Conservation (phyloP, 345 rosid genomes). For the Euphorbia pulcherrima region DNA sequence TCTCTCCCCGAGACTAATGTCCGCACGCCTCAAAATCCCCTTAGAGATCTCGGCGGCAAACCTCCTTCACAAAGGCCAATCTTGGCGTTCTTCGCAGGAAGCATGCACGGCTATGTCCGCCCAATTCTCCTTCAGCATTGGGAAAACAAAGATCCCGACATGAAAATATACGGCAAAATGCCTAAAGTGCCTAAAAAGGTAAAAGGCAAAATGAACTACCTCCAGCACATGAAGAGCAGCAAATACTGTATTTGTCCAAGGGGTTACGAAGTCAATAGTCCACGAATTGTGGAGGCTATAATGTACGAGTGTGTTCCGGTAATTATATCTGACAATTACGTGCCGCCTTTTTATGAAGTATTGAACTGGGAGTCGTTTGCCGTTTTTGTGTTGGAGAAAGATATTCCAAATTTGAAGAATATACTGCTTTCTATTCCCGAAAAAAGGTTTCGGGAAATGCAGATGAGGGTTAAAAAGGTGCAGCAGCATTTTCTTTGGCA, state of each 20-base stretch:
- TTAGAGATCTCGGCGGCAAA: slow-evolving; percentile 64
- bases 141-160: slow-evolving; percentile 82
- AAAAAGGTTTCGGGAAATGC: slow-evolving; percentile 54
- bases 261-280: slow-evolving; percentile 94
- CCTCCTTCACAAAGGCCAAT: slow-evolving; percentile 61
- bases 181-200: slow-evolving; percentile 40
- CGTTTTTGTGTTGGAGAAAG: slow-evolving; percentile 75
- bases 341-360: slow-evolving; percentile 81
- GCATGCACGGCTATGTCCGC: slow-evolving; percentile 85
- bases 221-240: slow-evolving; percentile 81
- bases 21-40: slow-evolving; percentile 49
- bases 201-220: slow-evolving; percentile 63
- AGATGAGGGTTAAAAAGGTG: slow-evolving; percentile 70
- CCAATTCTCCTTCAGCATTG: slow-evolving; percentile 69
- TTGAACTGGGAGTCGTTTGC: slow-evolving; percentile 93
- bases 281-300: slow-evolving; percentile 86
- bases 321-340: slow-evolving; percentile 82
- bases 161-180: slow-evolving; percentile 65
- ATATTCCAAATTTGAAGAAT: slow-evolving; percentile 70
- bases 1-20: slow-evolving; percentile 84
- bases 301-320: slow-evolving; percentile 88
- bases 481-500: slow-evolving; percentile 98
- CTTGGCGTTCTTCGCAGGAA: slow-evolving; percentile 88
- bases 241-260: slow-evolving; percentile 91
- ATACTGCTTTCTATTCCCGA: slow-evolving; percentile 63